A percentile compares a stretch with the other conserved stretches of the same genome.
phyloP scores from a whole-genome alignment of 176 grass and related monocot species.

The Saccharum spontaneum region DNA sequence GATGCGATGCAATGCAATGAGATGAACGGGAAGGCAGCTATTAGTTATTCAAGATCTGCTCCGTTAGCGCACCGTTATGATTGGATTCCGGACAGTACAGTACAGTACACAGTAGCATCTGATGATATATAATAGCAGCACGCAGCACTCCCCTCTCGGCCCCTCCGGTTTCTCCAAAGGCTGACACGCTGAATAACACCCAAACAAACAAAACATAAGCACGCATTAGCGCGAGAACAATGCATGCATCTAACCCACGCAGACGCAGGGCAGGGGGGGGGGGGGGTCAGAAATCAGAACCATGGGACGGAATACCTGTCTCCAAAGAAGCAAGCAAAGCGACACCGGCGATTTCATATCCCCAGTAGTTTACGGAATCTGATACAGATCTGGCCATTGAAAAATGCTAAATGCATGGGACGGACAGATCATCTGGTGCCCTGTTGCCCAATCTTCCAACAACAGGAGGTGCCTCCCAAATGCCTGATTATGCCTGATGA shows the following conservation, averaged over 20 bases:
- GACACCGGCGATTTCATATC: slow-evolving; percentile 45
- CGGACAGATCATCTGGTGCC: slow-evolving; percentile 27
- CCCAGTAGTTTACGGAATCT: slow-evolving; percentile 41
- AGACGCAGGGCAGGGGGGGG: no score
- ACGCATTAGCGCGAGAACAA: slow-evolving; percentile 38
- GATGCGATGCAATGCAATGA: background rate
- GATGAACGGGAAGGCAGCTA: background rate
- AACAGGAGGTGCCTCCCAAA: slow-evolving; percentile 44
- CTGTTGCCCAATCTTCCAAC: slow-evolving; percentile 35
- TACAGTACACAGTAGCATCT: background rate
- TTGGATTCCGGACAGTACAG: slow-evolving; percentile 38
- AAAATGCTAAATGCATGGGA: background rate
- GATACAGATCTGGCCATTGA: slow-evolving; percentile 53
- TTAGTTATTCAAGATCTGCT: slow-evolving; percentile 36
- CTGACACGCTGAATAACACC: slow-evolving; percentile 46
- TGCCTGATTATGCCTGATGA: slow-evolving; percentile 23
- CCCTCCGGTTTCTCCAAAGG: slow-evolving; percentile 57
- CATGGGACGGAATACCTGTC: slow-evolving; percentile 53
- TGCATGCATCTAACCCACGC: slow-evolving; percentile 50
- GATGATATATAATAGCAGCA: slow-evolving; percentile 24
- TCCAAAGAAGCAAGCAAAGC: slow-evolving; percentile 60
- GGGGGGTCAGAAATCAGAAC: background rate
- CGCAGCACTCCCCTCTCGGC: background rate
- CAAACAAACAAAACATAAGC: slow-evolving; percentile 19
- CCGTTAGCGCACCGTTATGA: slow-evolving; percentile 52